Evolutionary conservation across 441 rosid species (phyloP), one percentile per base, ranked within the genome.

Genomic region (Pelargonium cotyledonis): DNA sequence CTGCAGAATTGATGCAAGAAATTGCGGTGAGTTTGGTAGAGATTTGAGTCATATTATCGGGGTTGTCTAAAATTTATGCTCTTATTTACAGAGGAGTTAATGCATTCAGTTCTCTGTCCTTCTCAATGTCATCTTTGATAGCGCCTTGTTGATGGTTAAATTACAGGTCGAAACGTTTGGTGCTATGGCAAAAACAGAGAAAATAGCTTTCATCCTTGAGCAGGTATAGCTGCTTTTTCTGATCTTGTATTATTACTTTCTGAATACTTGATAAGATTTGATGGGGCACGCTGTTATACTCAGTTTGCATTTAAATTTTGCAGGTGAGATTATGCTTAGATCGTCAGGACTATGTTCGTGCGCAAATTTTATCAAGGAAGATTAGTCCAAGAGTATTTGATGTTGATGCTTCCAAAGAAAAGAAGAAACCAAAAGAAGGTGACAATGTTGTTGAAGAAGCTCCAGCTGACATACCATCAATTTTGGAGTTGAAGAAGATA

Each of bases 1-100:
- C 99, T 78, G 98, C 99, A 65, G 97, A 95, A 81, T 80, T 95
- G 70, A 95, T 95, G 97, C 99, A 95, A 82, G 99, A 92, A 89
- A 91, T 95, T 80, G 99, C 98, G 47, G 99, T 95, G 72, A 76
- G 93, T 75, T 23, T 70, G 65, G 58, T 53, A 62, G 26, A 26
- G 18, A 68, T 5, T 49, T n/a, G 18, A n/a, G 40, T 31, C 43
- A 31, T 31, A 31, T 31, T 5, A 31, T 31, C 38, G 4, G 38
- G 38, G 38, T 31, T 31, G 38, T 31, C 40, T 7, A 12, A n/a
- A 51, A 51, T 51, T 51, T 51, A 15, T 11, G 58, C 58, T 51
- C 15, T 15, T 16, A 51, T 51, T 51, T n/a, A 14, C 58, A 11
- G 5, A 51, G 15, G 16, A 16, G 40, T 35, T 35, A 35, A 35